phyloP scores from a whole-genome alignment of 352 stramenopile species.

The Pythium insidiosum region DNA sequence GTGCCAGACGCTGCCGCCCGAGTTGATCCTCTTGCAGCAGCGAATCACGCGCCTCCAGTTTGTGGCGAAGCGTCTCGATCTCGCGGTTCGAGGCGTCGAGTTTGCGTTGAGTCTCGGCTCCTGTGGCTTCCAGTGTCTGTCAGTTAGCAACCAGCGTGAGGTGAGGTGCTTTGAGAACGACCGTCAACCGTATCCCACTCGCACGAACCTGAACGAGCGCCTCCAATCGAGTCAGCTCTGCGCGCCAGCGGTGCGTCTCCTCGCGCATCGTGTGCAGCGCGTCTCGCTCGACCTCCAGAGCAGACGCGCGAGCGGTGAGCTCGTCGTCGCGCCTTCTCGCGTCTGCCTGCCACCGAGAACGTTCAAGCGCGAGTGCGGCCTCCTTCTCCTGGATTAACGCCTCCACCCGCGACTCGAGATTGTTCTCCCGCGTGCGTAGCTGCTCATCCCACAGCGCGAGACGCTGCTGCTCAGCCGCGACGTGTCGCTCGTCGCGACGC shows the following conservation, averaged over 20 bases:
- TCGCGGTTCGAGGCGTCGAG: slow-evolving; percentile 4
- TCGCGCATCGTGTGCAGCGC: background rate
- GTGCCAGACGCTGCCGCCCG: slow-evolving; percentile 13
- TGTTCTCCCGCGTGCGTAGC: slow-evolving; percentile 27
- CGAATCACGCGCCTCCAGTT: slow-evolving; percentile 3
- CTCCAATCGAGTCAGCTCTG: slow-evolving; percentile 26
- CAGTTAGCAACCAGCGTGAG: no score
- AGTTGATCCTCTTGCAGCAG: slow-evolving; percentile 13
- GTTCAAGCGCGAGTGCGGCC: background rate
- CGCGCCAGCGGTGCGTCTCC: background rate
- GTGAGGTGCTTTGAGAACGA: no score
- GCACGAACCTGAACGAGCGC: no score
- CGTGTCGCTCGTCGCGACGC: slow-evolving; percentile 33
- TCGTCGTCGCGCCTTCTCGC: slow-evolving; percentile 18
- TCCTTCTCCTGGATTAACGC: slow-evolving; percentile 28
- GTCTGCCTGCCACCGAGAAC: slow-evolving; percentile 10
- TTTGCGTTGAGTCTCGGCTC: no score
- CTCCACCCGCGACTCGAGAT: slow-evolving; percentile 23
- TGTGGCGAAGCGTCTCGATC: slow-evolving; percentile 4
- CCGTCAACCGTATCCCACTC: no score
- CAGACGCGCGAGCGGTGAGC: slow-evolving; percentile 16
- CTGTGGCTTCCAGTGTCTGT: slow-evolving; percentile 29
- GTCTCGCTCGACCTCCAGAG: background rate
- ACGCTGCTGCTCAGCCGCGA: slow-evolving; percentile 29
- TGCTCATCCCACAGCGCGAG: slow-evolving; percentile 37